Base-by-base conservation (phyloP, 1,139 yeast genomes). In the Kodamaea arcana region DNA sequence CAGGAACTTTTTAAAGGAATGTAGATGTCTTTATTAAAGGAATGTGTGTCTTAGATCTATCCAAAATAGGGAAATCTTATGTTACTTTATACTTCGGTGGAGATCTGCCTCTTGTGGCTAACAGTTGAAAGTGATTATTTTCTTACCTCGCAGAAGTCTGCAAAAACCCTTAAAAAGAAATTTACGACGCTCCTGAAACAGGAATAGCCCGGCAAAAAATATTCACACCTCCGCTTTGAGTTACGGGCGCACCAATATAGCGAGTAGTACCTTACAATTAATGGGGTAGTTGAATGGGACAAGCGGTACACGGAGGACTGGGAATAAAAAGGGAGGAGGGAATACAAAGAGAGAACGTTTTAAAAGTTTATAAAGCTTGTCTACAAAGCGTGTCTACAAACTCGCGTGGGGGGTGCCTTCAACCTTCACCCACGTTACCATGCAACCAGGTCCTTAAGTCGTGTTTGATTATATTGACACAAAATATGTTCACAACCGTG, bases 1-100 rank as follows among this genome's bases (percentile, higher is more conserved):
- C 27, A 30, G 15, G 39, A 9, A 20, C 33, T 25, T 32, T 24
- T 24, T 24, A 24, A 24, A 24, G 12, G 26, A 24, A 24, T 24
- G 26, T 24, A 27, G 18, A 10, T 27, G 21, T 13, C 30, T 25
- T 25, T 25, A n/a, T 13, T 14, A 10, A 15, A 3, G 21, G 13
- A 4, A 13, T 11, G 18, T 27, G 4, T 8, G 20, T 15, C 15
- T 11, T 15, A 13, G 8, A 9, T 12, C 3, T 16, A n/a, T 3
- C 24, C 23, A 28, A 16, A 28, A 16, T 8, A 14, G 31, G 31
- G 31, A 28, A 28, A 28, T 20, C 31, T 13, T 10, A 7, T 9
- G 9, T 17, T n/a, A n/a, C 24, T 28, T 28, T 28, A 28, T 28
- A 28, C 31, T 28, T 28, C 12, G 10, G 3, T 16, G 4, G 18